Percentiles rank a stretch among this genome's conserved stretches.
These are phyloP conservation scores for Lolium perenne DNA, from an alignment of 176 grass and related monocot genomes.

Conservation along the genomic window DNA sequence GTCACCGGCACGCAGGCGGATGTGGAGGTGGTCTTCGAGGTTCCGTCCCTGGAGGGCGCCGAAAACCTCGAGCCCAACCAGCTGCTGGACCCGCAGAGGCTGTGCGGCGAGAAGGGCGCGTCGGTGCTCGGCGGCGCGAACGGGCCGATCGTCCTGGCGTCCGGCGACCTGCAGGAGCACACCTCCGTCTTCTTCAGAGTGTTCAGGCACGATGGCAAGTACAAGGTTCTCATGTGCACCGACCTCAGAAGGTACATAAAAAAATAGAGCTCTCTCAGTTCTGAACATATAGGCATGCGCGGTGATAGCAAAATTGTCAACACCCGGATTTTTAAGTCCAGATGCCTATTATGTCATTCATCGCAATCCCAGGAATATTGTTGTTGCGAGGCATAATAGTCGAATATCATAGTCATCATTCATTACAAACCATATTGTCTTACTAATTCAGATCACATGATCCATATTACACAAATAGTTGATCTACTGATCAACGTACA, in stretches of 20 bases:
- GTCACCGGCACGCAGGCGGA: slow-evolving; percentile 60
- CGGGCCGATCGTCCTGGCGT: slow-evolving; percentile 68
- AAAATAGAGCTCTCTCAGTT: not conserved
- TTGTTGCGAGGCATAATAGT: too few species aligned
- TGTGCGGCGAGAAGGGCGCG: slow-evolving; percentile 63
- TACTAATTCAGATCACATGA: too few species aligned
- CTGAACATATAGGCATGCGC: not conserved
- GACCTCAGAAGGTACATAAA: slow-evolving; percentile 51
- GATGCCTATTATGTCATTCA: too few species aligned
- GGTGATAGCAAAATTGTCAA: not conserved
- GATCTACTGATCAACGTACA: too few species aligned
- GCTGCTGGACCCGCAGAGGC: slow-evolving; percentile 58
- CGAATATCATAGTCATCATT: too few species aligned
- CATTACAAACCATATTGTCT: too few species aligned
- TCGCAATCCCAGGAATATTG: too few species aligned
- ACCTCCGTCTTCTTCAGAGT: slow-evolving; percentile 83
- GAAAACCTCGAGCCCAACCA: slow-evolving; percentile 49
- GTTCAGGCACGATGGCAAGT: slow-evolving; percentile 39
- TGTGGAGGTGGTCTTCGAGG: slow-evolving; percentile 64
- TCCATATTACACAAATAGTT: too few species aligned
- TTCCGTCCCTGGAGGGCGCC: slow-evolving; percentile 47
- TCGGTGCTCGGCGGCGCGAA: slow-evolving; percentile 61
- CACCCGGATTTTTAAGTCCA: too few species aligned
- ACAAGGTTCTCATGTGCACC: slow-evolving; percentile 72
- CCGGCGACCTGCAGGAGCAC: slow-evolving; percentile 62